A percentile compares a stretch with the other conserved stretches of the same genome.
These are phyloP conservation scores for Jamesozyma hellenica DNA, from an alignment of 805 yeast genomes.

Conservation along the genomic window DNA sequence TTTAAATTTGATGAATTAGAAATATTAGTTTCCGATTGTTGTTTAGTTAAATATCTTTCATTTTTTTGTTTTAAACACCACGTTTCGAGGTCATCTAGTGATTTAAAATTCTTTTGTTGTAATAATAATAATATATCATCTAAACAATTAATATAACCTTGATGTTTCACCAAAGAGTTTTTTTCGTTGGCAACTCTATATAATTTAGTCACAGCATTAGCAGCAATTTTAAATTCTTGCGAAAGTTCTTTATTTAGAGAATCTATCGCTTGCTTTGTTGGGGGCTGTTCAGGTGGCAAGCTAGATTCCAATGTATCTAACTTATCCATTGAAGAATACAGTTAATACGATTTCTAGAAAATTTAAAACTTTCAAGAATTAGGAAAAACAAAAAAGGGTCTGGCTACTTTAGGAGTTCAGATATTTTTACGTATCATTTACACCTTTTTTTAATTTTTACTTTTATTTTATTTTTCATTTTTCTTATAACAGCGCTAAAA, in stretches of 20 bases:
- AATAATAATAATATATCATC: slow-evolving; percentile 43
- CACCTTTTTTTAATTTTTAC: too few relatives aligned
- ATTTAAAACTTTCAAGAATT: too few relatives aligned
- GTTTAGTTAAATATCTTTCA: slow-evolving; percentile 9
- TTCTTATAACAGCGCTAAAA: too few relatives aligned
- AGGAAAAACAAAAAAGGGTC: neutral
- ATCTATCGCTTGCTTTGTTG: slow-evolving; percentile 21
- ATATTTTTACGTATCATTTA: too few relatives aligned
- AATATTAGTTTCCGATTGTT: neutral
- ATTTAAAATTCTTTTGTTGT: slow-evolving; percentile 5
- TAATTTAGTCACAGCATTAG: slow-evolving; percentile 59
- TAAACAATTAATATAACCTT: slow-evolving; percentile 54
- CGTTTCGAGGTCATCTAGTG: slow-evolving; percentile 14
- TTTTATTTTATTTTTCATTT: too few relatives aligned
- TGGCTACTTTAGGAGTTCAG: too few relatives aligned
- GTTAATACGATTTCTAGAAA: neutral
- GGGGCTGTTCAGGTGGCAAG: slow-evolving; percentile 27
- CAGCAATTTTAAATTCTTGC: slow-evolving; percentile 59
- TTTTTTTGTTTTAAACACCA: slow-evolving; percentile 21
- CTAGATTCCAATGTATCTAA: slow-evolving; percentile 17
- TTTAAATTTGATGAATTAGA: neutral
- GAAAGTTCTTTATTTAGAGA: slow-evolving; percentile 43
- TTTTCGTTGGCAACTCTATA: slow-evolving; percentile 52
- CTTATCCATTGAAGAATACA: slow-evolving; percentile 15
- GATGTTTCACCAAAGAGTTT: slow-evolving; percentile 38